Evolutionary conservation across 2,329 filamentous ascomycete species (phyloP).

Genomic region (Gliomastix tumulicola): DNA sequence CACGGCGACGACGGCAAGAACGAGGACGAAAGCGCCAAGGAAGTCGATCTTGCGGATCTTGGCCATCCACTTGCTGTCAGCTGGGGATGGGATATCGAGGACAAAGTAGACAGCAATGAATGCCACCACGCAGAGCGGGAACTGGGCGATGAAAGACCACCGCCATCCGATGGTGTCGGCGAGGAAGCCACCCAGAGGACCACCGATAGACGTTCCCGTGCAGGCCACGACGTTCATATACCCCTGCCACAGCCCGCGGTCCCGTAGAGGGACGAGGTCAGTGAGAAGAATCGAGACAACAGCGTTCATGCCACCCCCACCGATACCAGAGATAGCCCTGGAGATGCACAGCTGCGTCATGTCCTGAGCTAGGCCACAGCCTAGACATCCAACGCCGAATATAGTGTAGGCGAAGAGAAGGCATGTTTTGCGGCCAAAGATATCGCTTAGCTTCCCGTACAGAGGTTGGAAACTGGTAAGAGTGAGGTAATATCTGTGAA

Average conservation of each 20-base stretch:
- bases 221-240: constrained; percentile 66
- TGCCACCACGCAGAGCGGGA: constrained; percentile 60
- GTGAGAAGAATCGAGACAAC: constrained; percentile 60
- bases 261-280: constrained; percentile 62
- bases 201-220: constrained; percentile 59
- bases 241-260: constrained; percentile 69
- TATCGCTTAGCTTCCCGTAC: constrained; percentile 64
- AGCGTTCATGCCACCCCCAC: constrained; percentile 66
- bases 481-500: constrained; percentile 62
- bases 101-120: constrained; percentile 56
- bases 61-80: constrained; percentile 50
- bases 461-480: constrained; percentile 69
- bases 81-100: constrained; percentile 55
- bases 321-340: constrained; percentile 46
- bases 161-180: constrained; percentile 67
- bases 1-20: constrained; percentile 58
- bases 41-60: constrained; percentile 69
- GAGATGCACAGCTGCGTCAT: constrained; percentile 59
- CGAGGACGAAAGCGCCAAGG: constrained; percentile 59
- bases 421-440: constrained; percentile 62
- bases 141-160: constrained; percentile 66
- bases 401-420: constrained; percentile 57
- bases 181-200: constrained; percentile 63
- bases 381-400: constrained; percentile 58
- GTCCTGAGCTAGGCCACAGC: constrained; percentile 56